Percentiles rank a stretch among this genome's conserved stretches.
phyloP scores from a whole-genome alignment of 345 rosid genomes.

The Zanthoxylum bungeanum region DNA sequence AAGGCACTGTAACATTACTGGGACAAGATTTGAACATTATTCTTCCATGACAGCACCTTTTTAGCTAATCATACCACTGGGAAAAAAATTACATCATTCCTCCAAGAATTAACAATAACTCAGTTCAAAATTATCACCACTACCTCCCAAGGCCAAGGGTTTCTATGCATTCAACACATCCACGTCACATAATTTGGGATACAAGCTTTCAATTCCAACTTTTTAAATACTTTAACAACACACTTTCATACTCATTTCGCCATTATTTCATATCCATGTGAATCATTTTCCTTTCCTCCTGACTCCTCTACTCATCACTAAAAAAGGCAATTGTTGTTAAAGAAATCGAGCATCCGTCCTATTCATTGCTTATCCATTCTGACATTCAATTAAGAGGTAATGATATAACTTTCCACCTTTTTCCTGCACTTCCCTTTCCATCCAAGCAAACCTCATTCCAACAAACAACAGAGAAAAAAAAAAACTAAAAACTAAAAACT shows the following conservation, averaged over 20 bases:
- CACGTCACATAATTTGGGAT: background rate
- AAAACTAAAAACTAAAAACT: too few relatives aligned
- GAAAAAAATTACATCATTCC: background rate
- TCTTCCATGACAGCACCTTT: background rate
- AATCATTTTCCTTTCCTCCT: background rate
- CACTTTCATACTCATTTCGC: too few relatives aligned
- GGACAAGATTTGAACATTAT: background rate
- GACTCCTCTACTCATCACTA: background rate
- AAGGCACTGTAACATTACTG: background rate
- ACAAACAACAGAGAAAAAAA: background rate
- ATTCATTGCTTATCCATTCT: background rate
- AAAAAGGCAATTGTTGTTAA: background rate
- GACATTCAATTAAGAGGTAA: background rate
- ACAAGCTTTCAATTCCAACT: too few relatives aligned
- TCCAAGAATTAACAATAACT: background rate
- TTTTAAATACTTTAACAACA: too few relatives aligned
- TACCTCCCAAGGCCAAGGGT: background rate
- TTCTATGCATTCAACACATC: background rate
- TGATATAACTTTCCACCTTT: background rate
- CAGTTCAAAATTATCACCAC: background rate
- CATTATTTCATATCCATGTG: background rate
- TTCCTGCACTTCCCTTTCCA: background rate
- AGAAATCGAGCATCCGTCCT: background rate
- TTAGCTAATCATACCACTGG: background rate
- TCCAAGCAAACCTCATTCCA: background rate